Evolutionary conservation across 495 filamentous ascomycete genomes (phyloP).

Genomic region (Rhizodiscina lignyota): DNA sequence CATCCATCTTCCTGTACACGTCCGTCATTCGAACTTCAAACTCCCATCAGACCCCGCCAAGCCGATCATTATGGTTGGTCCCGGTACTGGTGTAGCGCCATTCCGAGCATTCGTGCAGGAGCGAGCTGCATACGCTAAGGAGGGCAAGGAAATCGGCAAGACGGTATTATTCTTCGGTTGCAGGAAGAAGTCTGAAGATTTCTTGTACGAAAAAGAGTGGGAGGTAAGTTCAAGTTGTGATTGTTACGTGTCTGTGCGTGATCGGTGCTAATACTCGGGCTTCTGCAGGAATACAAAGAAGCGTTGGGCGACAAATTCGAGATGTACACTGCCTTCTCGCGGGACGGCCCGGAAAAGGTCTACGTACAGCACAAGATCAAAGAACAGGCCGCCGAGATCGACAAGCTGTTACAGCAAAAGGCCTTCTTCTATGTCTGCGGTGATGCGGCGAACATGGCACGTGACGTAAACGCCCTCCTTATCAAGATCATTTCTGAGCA

Average conservation of each 20-base stretch:
- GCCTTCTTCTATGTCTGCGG: conserved; percentile 98
- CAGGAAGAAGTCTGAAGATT: conserved; percentile 71
- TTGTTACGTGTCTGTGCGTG: too few relatives aligned
- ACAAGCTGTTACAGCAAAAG: conserved; percentile 73
- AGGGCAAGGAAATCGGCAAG: conserved; percentile 72
- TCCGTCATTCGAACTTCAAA: conserved; percentile 98
- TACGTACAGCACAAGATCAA: conserved; percentile 91
- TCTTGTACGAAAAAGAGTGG: conserved; percentile 84
- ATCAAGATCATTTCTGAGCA: conserved; percentile 71
- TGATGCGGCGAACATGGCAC: conserved; percentile 95
- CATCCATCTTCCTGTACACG: conserved; percentile 86
- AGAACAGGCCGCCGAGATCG: conserved; percentile 69
- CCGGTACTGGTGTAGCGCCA: conserved; percentile 91
- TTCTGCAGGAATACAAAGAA: conserved; percentile 55
- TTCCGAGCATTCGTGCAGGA: conserved; percentile 95
- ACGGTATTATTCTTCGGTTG: conserved; percentile 93
- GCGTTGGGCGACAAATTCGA: conserved; percentile 75
- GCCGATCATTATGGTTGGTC: conserved; percentile 90
- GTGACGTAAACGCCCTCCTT: conserved; percentile 80
- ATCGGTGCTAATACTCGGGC: conserved; percentile 7
- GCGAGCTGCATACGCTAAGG: conserved; percentile 60
- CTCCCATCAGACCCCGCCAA: conserved; percentile 87
- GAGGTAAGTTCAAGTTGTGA: conserved; percentile 77
- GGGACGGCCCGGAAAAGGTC: conserved; percentile 70
- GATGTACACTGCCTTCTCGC: conserved; percentile 83